Evolutionary conservation across 441 rosid genomes (phyloP).

Genomic region (Corymbia calophylla): DNA sequence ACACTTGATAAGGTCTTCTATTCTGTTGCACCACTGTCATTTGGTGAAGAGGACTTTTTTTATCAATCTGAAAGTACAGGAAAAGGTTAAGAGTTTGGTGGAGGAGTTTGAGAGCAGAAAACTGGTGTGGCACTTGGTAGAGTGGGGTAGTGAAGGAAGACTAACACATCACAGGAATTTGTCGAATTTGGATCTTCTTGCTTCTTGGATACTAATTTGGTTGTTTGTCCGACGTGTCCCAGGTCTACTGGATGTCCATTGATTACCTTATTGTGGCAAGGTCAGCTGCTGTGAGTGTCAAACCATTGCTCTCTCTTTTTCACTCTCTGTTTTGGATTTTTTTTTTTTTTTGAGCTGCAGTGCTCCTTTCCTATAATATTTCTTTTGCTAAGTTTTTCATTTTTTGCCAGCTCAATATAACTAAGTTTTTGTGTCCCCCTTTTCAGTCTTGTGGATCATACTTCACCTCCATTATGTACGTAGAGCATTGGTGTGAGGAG

Average conservation of each 20-base stretch:
- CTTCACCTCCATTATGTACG: slow-evolving; percentile 86
- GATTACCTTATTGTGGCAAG: slow-evolving; percentile 85
- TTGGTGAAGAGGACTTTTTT: not conserved
- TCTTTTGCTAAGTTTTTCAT: not conserved
- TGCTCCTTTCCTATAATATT: not conserved
- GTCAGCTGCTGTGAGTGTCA: slow-evolving; percentile 76
- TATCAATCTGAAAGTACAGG: not conserved
- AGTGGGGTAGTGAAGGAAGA: not conserved
- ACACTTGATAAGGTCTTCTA: not conserved
- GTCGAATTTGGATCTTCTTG: not conserved
- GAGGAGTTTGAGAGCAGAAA: not conserved
- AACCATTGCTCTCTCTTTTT: not conserved
- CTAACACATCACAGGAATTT: not conserved
- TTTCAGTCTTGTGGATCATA: slow-evolving; percentile 75
- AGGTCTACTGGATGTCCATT: slow-evolving; percentile 93
- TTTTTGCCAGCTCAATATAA: not conserved
- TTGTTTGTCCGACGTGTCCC: slow-evolving; percentile 14
- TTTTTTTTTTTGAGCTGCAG: not conserved
- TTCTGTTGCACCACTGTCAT: not conserved
- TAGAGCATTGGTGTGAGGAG: slow-evolving; percentile 98
- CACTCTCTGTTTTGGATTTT: not conserved
- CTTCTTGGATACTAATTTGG: not conserved
- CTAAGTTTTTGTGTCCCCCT: slow-evolving; percentile 1
- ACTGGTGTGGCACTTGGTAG: not conserved
- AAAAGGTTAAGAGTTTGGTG: not conserved